phyloP scores from a whole-genome alignment of 345 rosid genomes.

The Balakata baccata region DNA sequence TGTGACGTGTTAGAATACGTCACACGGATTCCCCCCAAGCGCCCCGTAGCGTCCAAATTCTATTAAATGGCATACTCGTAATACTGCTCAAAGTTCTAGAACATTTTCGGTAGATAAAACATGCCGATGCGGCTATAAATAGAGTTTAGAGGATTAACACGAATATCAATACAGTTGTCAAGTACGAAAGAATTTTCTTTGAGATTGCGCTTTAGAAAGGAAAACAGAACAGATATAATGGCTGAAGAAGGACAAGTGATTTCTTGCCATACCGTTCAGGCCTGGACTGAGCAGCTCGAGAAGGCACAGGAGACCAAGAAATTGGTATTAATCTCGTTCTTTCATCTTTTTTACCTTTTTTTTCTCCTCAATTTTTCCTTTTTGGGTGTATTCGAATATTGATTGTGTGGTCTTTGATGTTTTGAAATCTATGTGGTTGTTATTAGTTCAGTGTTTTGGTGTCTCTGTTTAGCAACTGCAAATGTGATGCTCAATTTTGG shows the following conservation, averaged over 20 bases:
- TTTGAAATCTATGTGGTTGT: neutral
- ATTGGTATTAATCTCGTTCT: constrained; percentile 18
- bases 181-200: neutral
- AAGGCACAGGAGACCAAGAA: constrained; percentile 22
- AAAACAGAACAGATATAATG: constrained; percentile 1
- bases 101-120: neutral
- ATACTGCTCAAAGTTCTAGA: neutral
- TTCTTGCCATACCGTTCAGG: constrained; percentile 33
- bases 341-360: neutral
- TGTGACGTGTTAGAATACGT: constrained; percentile 2
- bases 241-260: constrained; percentile 34
- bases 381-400: neutral
- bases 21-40: neutral
- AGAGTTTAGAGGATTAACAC: neutral
- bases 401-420: neutral
- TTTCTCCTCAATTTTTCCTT: neutral
- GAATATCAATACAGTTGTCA: neutral
- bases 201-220: neutral
- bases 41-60: neutral
- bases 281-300: constrained; percentile 30
- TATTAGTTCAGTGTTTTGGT: neutral
- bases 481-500: neutral
- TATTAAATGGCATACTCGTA: neutral
- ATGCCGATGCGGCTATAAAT: neutral
- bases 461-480: too few species aligned